Conservation (phyloP, 805 yeast species). For the Schwanniomyces sp. region DNA sequence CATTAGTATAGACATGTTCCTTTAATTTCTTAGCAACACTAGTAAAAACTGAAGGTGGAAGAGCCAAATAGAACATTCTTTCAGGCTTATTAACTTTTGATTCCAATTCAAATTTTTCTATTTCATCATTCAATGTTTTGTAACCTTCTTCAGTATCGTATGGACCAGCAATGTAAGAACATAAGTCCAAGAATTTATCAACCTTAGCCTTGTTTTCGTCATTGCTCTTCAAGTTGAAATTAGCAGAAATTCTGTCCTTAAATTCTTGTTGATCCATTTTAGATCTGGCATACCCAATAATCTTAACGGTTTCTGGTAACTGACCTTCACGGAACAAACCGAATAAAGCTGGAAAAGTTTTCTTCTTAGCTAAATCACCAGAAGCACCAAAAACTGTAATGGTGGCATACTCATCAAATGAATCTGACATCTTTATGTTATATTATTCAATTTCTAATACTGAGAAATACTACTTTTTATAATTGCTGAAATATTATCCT, state of each 20-base stretch:
- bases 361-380: constrained; percentile 93
- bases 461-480: neutral
- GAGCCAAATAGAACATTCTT: constrained; percentile 86
- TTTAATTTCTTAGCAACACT: constrained; percentile 74
- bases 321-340: constrained; percentile 69
- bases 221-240: constrained; percentile 50
- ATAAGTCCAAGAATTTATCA: constrained; percentile 63
- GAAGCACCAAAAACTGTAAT: constrained; percentile 92
- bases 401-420: constrained; percentile 65
- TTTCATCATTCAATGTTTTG: constrained; percentile 49
- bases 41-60: constrained; percentile 92
- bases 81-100: constrained; percentile 54
- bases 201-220: constrained; percentile 43
- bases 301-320: constrained; percentile 65
- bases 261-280: constrained; percentile 66
- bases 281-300: constrained; percentile 92
- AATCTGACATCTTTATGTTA: constrained; percentile 22
- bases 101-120: constrained; percentile 58
- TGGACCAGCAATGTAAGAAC: constrained; percentile 72
- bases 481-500: neutral
- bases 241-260: constrained; percentile 61
- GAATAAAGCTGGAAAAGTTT: constrained; percentile 85
- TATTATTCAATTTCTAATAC: neutral
- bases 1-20: constrained; percentile 59
- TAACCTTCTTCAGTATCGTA: constrained; percentile 84